Percentiles rank a stretch among this genome's conserved stretches.
These are phyloP conservation scores for Podila epicladia DNA, from an alignment of 192 early-diverging fungal species.

Conservation along the genomic window DNA sequence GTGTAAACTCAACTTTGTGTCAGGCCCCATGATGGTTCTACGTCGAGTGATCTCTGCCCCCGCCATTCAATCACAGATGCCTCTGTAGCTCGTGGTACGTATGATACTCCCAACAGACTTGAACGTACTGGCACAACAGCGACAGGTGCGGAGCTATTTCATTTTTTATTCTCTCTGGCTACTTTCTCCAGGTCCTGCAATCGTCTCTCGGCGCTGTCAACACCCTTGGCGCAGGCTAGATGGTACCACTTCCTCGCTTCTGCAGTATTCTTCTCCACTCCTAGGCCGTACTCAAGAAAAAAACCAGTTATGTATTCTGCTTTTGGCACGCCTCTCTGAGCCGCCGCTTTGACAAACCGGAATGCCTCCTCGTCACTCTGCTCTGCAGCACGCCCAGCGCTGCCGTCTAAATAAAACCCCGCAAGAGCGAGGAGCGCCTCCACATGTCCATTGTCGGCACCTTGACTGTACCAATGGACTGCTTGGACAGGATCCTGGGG, in stretches of 20 bases:
- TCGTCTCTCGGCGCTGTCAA: conserved; percentile 32
- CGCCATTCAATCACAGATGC: too few species aligned
- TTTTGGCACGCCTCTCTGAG: conserved; percentile 37
- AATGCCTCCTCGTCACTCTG: conserved; percentile 49
- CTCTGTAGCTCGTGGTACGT: too few species aligned
- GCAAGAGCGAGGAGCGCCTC: conserved; percentile 86
- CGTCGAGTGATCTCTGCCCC: too few species aligned
- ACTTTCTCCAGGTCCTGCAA: conserved; percentile 22
- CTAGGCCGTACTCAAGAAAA: conserved; percentile 44
- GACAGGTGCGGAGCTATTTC: too few species aligned
- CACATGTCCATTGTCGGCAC: conserved; percentile 82
- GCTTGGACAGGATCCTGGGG: conserved; percentile 69
- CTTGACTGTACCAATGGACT: conserved; percentile 80
- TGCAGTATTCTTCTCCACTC: conserved; percentile 21
- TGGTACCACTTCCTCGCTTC: conserved; percentile 46
- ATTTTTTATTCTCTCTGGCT: neutral
- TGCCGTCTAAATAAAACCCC: conserved; percentile 83
- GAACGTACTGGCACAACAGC: too few species aligned
- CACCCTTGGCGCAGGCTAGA: conserved; percentile 42
- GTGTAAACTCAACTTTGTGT: too few species aligned
- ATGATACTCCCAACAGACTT: too few species aligned
- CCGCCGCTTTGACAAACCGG: conserved; percentile 33
- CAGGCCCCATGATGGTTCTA: too few species aligned
- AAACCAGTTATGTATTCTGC: conserved; percentile 50
- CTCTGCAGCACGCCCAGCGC: conserved; percentile 36